phyloP scores from a whole-genome alignment of 148 eudicot species.

The Rhododendron molle region DNA sequence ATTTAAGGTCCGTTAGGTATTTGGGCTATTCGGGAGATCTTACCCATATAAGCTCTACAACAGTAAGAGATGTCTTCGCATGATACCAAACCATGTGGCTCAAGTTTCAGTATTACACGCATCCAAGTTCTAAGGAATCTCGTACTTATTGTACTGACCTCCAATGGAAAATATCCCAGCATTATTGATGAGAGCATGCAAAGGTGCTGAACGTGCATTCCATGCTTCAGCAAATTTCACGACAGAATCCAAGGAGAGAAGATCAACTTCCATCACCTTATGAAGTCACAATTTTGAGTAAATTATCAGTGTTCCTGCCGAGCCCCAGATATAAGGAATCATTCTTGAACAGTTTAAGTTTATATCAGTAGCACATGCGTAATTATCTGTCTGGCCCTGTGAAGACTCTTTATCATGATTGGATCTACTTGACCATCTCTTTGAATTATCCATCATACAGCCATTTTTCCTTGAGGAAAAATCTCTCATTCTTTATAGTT shows the following conservation, averaged over 20 bases:
- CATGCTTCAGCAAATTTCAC: slow-evolving; percentile 81
- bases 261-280: slow-evolving; percentile 91
- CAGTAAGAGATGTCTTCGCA: background rate
- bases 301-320: slow-evolving; percentile 6
- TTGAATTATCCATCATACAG: background rate
- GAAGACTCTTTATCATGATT: background rate
- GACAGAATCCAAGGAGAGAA: slow-evolving; percentile 86
- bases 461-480: background rate
- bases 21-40: background rate
- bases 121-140: background rate
- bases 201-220: slow-evolving; percentile 80
- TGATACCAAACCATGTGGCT: background rate
- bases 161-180: slow-evolving; percentile 97
- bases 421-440: background rate
- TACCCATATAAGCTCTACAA: background rate
- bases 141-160: slow-evolving; percentile 46
- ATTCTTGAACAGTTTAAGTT: background rate
- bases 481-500: background rate
- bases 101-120: background rate
- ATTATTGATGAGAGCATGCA: slow-evolving; percentile 87
- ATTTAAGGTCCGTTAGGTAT: background rate
- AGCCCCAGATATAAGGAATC: background rate
- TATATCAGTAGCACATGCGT: background rate
- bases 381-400: background rate
- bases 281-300: slow-evolving; percentile 11